Base-by-base conservation (phyloP, 2,329 filamentous ascomycete species). In the Phialophora expanda region DNA sequence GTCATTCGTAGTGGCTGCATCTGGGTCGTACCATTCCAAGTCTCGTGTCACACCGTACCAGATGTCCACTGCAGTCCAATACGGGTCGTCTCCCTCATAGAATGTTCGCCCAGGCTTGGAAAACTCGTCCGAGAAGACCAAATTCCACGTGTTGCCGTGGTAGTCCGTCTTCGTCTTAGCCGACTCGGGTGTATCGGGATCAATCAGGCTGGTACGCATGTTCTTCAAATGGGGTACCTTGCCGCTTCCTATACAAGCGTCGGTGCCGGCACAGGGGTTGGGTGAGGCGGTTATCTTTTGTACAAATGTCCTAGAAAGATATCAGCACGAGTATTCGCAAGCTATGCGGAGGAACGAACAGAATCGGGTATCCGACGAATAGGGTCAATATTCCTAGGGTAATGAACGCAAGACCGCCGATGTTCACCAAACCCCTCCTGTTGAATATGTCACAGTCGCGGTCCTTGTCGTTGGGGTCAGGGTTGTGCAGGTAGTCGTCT, bases 81-180 rank as follows among this genome's bases (percentile, higher is more conserved):
- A 91, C 0, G 89, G 84, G 74, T 91, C 89, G 72, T 91, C 89
- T 5, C 85, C 87, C 48, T 87, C 84, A 74, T 90, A 91, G 72
- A 91, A 91, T 2, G 88, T 89, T 56, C 89, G 83, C 20, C 88
- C 88, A 56, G 85, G 82, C 1, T 77, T 83, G 69, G 90, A 90
- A 76, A 91, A 91, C 73, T 91, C 89, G 73, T 91, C 89, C 2
- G 88, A 90, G 73, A 89, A 90, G 81, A 89, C 88, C 41, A 91
- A 79, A 41, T 85, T 83, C 77, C 88, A 84, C 20, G 83, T 85
- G 64, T 84, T 86, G 11, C 89, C 89, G 71, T 89, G 82, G 24
- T 79, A 77, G 1, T 83, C 79, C 56, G 75, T 89, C 71, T 86
- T 86, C 5, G 82, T 83, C 75, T 80, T 83, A 14, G 80, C 87